phyloP scores from a whole-genome alignment of 352 stramenopile genomes.

The Pythium phragmiticola region DNA sequence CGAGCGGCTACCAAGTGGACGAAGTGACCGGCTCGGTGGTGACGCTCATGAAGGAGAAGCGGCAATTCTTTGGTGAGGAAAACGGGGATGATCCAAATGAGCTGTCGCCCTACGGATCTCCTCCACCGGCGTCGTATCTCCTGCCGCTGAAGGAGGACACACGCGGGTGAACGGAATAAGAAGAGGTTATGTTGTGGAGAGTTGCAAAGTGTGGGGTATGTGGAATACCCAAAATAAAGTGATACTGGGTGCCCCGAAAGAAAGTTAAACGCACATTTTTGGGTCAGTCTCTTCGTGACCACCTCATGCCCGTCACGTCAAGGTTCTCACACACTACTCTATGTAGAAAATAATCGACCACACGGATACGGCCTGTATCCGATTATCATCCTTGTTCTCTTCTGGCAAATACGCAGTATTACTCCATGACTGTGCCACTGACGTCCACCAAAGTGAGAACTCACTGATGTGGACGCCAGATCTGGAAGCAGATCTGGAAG shows the following conservation, averaged over 20 bases:
- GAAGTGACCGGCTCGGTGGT: slow-evolving; percentile 21
- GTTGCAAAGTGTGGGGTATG: background rate
- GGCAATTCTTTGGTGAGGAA: slow-evolving; percentile 25
- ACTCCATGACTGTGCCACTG: too few relatives aligned
- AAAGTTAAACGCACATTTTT: background rate
- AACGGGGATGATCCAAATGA: slow-evolving; percentile 18
- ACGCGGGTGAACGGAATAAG: slow-evolving; percentile 8
- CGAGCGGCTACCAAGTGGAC: slow-evolving; percentile 28
- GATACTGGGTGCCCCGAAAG: background rate
- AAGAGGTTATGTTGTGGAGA: background rate
- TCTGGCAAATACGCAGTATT: background rate
- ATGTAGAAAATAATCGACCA: too few relatives aligned
- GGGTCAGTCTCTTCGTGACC: too few relatives aligned
- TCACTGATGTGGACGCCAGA: slow-evolving; percentile 9
- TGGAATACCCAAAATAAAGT: slow-evolving; percentile 2
- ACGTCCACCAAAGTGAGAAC: background rate
- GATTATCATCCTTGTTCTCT: background rate
- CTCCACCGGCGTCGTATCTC: slow-evolving; percentile 17
- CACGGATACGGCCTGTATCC: background rate
- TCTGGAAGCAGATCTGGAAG: slow-evolving; percentile 18
- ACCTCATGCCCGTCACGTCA: background rate
- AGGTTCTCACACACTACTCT: background rate
- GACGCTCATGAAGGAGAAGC: background rate
- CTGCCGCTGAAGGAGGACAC: slow-evolving; percentile 18
- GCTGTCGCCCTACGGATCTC: slow-evolving; percentile 26